Evolutionary conservation across 345 rosid species (phyloP), one percentile per base, ranked within the genome.

Genomic region (Corchorus olitorius): DNA sequence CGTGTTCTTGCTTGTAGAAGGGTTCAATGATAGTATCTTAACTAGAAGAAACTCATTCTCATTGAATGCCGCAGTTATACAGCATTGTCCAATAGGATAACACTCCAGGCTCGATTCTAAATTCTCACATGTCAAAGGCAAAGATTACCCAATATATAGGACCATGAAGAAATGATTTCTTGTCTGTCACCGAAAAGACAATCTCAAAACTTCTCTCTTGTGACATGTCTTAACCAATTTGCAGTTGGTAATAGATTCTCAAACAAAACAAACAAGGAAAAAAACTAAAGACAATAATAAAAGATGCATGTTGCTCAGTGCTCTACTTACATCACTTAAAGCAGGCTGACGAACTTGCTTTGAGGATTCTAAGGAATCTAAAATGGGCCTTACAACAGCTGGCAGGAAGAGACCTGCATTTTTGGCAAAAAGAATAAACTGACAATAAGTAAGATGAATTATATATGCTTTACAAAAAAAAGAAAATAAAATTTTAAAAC

Each of bases 361-460:
- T 63, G 95, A 85, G 27, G 97, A 81, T 83, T 92, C 98, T 17
- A 91, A 81, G 14, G 99, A 97, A 81, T 97, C 98, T 35, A 97
- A 84, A 19, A 97, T 89, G 77, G 99, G 99, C 83, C 97, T 90
- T 69, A 94, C 98, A 66, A 91, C 93, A 70, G 99, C 98, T 22
- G 98, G 99, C 77, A 94, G 90, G 84, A 94, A 89, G 43, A 97
- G 92, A 74, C 98, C 99, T 91, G 87, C 45, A 75, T 46, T 82
- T 55, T 84, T 80, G 19, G 61, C 4, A 76, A 64, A 64, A 2
- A 75, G 14, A 35, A 63, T 37, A 35, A 63, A 52, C 60, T 65
- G 63, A 62, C 17, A 17, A 34, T 5, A 34, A 20, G 48, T 22
- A 67, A 56, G 70, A 49, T 56, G n/a, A 73, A 27, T 4, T 39